These are phyloP conservation scores for Aspergillus nidulans DNA, from an alignment of 495 filamentous ascomycete genomes.

Conservation along the genomic window DNA sequence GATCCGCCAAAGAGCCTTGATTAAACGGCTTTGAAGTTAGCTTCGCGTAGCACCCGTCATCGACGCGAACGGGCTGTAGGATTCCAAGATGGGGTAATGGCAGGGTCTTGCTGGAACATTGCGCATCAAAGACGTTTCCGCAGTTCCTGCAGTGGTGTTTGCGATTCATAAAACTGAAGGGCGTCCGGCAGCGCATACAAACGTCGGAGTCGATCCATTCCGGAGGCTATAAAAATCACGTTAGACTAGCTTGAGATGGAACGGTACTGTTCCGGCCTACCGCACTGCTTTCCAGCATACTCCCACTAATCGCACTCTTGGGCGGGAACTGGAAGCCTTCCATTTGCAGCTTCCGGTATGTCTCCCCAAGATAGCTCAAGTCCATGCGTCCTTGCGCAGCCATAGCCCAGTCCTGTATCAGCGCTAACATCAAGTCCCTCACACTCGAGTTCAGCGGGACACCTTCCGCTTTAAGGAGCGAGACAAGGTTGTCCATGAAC, in stretches of 20 bases:
- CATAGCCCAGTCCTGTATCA: constrained; percentile 90
- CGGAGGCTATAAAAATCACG: constrained; percentile 59
- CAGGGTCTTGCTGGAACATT: constrained; percentile 85
- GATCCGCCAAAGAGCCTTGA: constrained; percentile 39
- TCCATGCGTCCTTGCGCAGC: constrained; percentile 83
- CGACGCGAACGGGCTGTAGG: constrained; percentile 85
- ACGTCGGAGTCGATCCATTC: constrained; percentile 98
- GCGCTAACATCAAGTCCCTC: constrained; percentile 80
- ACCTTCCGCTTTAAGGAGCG: constrained; percentile 75
- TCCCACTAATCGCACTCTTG: constrained; percentile 77
- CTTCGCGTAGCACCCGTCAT: constrained; percentile 91
- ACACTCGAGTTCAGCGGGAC: constrained; percentile 79
- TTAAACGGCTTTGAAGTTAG: constrained; percentile 65
- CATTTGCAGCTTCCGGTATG: constrained; percentile 71
- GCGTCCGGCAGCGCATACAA: constrained; percentile 93
- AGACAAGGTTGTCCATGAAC: constrained; percentile 96
- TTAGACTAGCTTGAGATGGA: not conserved
- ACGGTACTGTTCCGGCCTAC: constrained; percentile 51
- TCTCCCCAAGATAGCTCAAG: constrained; percentile 79
- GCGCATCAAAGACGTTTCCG: constrained; percentile 90
- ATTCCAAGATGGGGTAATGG: constrained; percentile 92
- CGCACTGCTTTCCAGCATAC: constrained; percentile 94
- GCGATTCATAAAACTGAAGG: constrained; percentile 95
- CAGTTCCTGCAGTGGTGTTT: constrained; percentile 98
- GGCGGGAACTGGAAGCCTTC: constrained; percentile 92